Base-by-base conservation (phyloP, 176 grass and related monocot species). In the Lolium perenne region DNA sequence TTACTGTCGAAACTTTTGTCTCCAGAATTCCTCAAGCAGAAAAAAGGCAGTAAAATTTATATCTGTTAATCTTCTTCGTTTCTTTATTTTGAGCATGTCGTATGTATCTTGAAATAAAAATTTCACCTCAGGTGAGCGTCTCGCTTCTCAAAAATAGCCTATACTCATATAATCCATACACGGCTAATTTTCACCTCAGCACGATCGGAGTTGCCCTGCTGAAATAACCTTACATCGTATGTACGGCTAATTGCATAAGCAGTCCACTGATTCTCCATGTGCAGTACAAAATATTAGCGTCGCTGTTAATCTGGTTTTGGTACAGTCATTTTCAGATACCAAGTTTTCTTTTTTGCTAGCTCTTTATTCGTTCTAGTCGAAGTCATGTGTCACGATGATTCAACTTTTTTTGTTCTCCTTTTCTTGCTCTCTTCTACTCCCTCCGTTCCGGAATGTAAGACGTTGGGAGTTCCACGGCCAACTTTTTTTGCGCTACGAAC, bases 21-120 rank as follows among this genome's bases (percentile, higher is more conserved):
- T 21, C 46, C 51, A 18, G 8, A 50, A 15, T 25, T 49, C 12
- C 11, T 29, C 41, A 0, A 16, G 53, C 15, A 17, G 47, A 75
- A 48, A 21, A 56, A 6, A 43, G 40, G 3, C 48, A 18, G 5
- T 46, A 8, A 63, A 26, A 5, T 5, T 47, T 10, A 4, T 38
- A 20, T 14, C 8, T 51, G 12, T 22, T 64, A 21, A 79, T 40
- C 26, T 77, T 23, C 23, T 72, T 61, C 17, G 6, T 29, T 58
- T 82, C 38, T 49, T 58, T 20, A 5, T 26, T 16, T 14, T 17
- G 5, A 47, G 18, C 40, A 48, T 15, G 10, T 4, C 21, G 15
- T 23, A 51, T 35, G 32, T 74, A 35, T 10, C 55, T 63, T 67
- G 35, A 35, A 81, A 70, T 69, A 46, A 63, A 65, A 2, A 84